These are phyloP conservation scores for Entomortierella lignicola DNA, from an alignment of 192 early-diverging fungal species.

Conservation along the genomic window DNA sequence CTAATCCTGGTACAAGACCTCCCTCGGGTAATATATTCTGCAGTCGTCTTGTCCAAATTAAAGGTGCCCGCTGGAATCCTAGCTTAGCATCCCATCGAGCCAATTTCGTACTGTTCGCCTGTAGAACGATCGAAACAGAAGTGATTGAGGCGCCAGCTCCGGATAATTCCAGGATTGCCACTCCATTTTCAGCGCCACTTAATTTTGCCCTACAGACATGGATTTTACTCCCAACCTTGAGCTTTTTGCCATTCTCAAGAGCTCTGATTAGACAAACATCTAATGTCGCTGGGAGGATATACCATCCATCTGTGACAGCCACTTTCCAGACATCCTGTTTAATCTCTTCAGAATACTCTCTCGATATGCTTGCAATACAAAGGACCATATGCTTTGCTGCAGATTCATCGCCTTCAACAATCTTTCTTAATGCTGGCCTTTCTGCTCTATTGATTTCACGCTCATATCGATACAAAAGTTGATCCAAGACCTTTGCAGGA, in stretches of 20 bases:
- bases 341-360: not conserved
- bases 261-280: slow-evolving; percentile 59
- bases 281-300: slow-evolving; percentile 63
- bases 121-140: slow-evolving; percentile 51
- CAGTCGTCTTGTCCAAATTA: slow-evolving; percentile 53
- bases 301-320: slow-evolving; percentile 82
- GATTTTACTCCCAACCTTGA: slow-evolving; percentile 72
- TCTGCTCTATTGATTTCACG: slow-evolving; percentile 72
- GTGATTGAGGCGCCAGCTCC: slow-evolving; percentile 51
- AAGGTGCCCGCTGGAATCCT: slow-evolving; percentile 56
- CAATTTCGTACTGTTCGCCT: slow-evolving; percentile 66
- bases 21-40: slow-evolving; percentile 59
- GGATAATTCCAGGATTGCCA: slow-evolving; percentile 39
- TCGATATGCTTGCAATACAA: slow-evolving; percentile 63
- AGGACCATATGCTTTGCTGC: slow-evolving; percentile 69
- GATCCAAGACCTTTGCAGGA: slow-evolving; percentile 57
- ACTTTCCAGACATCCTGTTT: slow-evolving; percentile 14
- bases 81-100: slow-evolving; percentile 73
- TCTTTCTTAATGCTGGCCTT: slow-evolving; percentile 68
- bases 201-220: slow-evolving; percentile 68
- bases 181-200: slow-evolving; percentile 25
- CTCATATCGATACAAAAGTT: slow-evolving; percentile 72
- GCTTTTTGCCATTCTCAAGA: slow-evolving; percentile 39
- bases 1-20: slow-evolving; percentile 69
- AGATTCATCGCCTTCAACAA: slow-evolving; percentile 73